Percentiles rank a stretch among this genome's conserved stretches.
Conservation (phyloP, 176 grass and related monocot genomes). For the Panicum miliaceum region DNA sequence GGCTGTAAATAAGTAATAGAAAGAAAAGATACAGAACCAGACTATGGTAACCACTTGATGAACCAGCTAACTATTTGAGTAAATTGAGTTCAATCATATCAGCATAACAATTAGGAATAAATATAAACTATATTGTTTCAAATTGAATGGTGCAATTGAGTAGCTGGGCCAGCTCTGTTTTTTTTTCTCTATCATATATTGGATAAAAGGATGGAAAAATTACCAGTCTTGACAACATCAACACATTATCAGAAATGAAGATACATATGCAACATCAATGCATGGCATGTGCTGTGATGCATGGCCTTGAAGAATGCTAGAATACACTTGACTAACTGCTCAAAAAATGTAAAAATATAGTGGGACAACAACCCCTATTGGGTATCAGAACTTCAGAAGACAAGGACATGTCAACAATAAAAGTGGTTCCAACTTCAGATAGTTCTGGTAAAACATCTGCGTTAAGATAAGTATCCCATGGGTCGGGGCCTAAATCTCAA, state of each 20-base stretch:
- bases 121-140: background rate
- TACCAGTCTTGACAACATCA: conserved; percentile 1
- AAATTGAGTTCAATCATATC: conserved; percentile 5
- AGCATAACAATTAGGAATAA: background rate
- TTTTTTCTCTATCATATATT: background rate
- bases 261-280: background rate
- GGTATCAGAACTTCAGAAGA: conserved; percentile 43
- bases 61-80: background rate
- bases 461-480: background rate
- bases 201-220: conserved; percentile 8
- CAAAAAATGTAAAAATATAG: conserved; percentile 4
- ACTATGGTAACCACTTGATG: background rate
- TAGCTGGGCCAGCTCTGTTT: background rate
- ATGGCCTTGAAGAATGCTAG: conserved; percentile 26
- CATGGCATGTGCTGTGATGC: background rate
- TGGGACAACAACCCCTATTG: conserved; percentile 10
- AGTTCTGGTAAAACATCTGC: conserved; percentile 31
- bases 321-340: conserved; percentile 8
- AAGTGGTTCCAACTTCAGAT: background rate
- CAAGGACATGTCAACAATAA: conserved; percentile 48
- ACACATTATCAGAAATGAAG: background rate
- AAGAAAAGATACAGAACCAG: background rate
- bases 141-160: conserved; percentile 7
- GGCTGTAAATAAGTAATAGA: background rate
- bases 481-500: background rate